Conservation (phyloP, 768 basidiomycete species). For the Suillus subalutaceus region DNA sequence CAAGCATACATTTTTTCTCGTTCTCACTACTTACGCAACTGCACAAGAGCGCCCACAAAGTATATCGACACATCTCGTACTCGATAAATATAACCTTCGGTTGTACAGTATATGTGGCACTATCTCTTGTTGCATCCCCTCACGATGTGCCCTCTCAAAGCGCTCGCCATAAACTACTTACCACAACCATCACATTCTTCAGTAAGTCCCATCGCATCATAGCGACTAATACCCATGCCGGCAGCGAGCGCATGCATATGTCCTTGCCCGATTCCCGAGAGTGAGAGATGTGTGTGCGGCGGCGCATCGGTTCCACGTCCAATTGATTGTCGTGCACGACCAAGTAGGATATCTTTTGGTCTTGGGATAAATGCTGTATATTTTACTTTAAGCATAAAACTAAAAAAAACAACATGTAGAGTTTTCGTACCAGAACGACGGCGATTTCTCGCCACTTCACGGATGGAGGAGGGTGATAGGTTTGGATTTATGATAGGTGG, state of each 20-base stretch:
- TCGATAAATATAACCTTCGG: not conserved
- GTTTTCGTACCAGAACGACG: not conserved
- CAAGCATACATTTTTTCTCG: no score
- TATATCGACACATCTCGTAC: not conserved
- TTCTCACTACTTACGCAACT: no score
- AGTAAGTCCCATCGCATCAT: not conserved
- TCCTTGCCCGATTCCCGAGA: not conserved
- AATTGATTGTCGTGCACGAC: not conserved
- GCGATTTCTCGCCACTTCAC: not conserved
- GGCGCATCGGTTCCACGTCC: not conserved
- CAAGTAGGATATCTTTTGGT: constrained; percentile 7
- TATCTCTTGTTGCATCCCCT: not conserved
- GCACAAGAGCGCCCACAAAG: no score
- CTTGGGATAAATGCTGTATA: not conserved
- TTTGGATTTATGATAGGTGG: not conserved
- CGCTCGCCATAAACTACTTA: constrained; percentile 4
- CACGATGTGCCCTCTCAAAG: not conserved
- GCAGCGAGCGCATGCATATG: not conserved
- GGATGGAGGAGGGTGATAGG: not conserved
- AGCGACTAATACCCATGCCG: constrained; percentile 1
- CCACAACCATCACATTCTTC: constrained; percentile 4
- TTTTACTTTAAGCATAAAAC: no score
- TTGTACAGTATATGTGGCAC: not conserved
- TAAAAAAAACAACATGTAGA: not conserved
- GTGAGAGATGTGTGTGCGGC: not conserved